A percentile compares a stretch with the other conserved stretches of the same genome.
Evolutionary conservation across 176 grass and related monocot species (phyloP).

Genomic region (Echinochloa phyllopogon): DNA sequence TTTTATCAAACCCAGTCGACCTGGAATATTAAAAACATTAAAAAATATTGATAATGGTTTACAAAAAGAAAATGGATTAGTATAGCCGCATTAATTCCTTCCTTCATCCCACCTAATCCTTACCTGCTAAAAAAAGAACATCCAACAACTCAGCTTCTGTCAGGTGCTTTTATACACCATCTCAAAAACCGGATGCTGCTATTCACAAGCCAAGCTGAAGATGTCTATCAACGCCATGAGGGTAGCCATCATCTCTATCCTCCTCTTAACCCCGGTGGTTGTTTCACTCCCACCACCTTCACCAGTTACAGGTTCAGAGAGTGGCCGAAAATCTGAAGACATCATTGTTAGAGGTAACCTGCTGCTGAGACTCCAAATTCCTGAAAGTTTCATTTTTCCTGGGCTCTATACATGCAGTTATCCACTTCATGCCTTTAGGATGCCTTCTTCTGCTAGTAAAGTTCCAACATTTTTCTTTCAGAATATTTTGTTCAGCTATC

Average conservation of each 20-base stretch:
- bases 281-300: constrained; percentile 2
- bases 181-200: constrained; percentile 12
- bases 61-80: not conserved
- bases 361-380: not conserved
- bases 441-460: not conserved
- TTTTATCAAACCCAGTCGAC: not conserved
- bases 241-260: not conserved
- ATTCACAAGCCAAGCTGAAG: constrained; percentile 23
- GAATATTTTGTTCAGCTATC: not conserved
- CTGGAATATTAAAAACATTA: not conserved
- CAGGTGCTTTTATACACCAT: constrained; percentile 8
- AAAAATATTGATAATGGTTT: not conserved
- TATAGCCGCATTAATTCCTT: not conserved
- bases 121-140: constrained; percentile 34
- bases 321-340: not conserved
- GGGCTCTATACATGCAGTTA: not conserved
- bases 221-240: constrained; percentile 27
- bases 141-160: constrained; percentile 11
- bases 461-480: not conserved
- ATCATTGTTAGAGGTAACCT: constrained; percentile 39
- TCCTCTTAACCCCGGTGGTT: constrained; percentile 18
- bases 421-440: not conserved
- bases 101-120: constrained; percentile 27
- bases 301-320: not conserved
- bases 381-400: not conserved